phyloP scores from a whole-genome alignment of 2,329 filamentous ascomycete species.

The Pseudopithomyces chartarum region DNA sequence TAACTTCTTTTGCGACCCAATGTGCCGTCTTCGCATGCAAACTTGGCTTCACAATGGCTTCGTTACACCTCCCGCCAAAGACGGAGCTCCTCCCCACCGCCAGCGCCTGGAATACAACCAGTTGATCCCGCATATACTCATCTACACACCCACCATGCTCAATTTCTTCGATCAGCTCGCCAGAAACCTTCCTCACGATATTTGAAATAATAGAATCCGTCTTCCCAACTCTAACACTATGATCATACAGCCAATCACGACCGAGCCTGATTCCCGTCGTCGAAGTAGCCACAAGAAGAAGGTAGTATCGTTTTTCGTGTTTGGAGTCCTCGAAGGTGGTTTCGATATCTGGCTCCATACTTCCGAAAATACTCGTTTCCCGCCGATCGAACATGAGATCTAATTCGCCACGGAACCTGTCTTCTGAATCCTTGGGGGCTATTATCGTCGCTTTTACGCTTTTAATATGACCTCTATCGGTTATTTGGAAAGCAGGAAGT shows the following conservation, averaged over 20 bases:
- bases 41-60: slow-evolving; percentile 38
- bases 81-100: slow-evolving; percentile 50
- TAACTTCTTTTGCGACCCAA: slow-evolving; percentile 49
- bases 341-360: slow-evolving; percentile 13
- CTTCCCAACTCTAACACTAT: slow-evolving; percentile 24
- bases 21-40: slow-evolving; percentile 53
- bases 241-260: slow-evolving; percentile 56
- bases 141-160: slow-evolving; percentile 57
- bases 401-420: slow-evolving; percentile 32
- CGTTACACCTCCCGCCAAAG: slow-evolving; percentile 29
- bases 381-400: slow-evolving; percentile 28
- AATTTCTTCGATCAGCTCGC: slow-evolving; percentile 53
- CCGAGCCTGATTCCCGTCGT: slow-evolving; percentile 55
- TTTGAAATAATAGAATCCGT: slow-evolving; percentile 32
- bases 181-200: slow-evolving; percentile 52
- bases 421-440: slow-evolving; percentile 40
- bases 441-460: slow-evolving; percentile 45
- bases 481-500: slow-evolving; percentile 46
- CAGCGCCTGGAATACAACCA: slow-evolving; percentile 64
- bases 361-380: slow-evolving; percentile 20
- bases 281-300: slow-evolving; percentile 61
- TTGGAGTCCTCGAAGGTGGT: slow-evolving; percentile 49
- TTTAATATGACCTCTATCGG: slow-evolving; percentile 27
- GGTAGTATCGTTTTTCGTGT: slow-evolving; percentile 54
- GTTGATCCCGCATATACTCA: slow-evolving; percentile 61